Conservation (phyloP, 805 yeast species). For the Teunomyces aglyptinius region DNA sequence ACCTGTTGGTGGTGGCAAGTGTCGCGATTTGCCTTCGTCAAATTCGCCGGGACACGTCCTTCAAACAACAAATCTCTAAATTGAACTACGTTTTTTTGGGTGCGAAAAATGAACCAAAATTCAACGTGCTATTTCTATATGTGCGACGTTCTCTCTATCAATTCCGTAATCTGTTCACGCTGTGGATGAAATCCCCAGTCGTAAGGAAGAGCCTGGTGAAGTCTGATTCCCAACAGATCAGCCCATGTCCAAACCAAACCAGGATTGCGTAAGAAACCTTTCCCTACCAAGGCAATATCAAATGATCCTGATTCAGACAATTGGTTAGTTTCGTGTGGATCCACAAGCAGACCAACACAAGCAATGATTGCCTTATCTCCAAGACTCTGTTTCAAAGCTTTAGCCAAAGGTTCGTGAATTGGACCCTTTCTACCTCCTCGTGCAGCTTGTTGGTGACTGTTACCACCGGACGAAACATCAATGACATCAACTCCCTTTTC, state of each 20-base stretch:
- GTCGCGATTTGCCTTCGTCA: not conserved
- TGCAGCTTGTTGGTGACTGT: constrained; percentile 28
- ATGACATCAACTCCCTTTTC: constrained; percentile 49
- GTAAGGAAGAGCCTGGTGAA: constrained; percentile 32
- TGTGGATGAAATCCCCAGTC: constrained; percentile 22
- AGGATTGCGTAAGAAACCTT: constrained; percentile 47
- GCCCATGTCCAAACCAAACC: constrained; percentile 53
- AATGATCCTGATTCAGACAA: constrained; percentile 41
- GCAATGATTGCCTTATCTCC: constrained; percentile 45
- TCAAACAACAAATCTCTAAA: not conserved
- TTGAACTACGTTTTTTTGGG: not conserved
- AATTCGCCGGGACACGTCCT: not conserved
- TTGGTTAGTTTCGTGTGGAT: constrained; percentile 35
- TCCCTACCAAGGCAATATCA: constrained; percentile 50
- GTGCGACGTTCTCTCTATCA: constrained; percentile 14
- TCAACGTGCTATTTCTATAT: not conserved
- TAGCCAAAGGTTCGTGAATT: constrained; percentile 40
- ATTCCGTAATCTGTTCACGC: constrained; percentile 15
- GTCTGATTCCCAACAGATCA: constrained; percentile 42
- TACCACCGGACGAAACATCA: constrained; percentile 58
- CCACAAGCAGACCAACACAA: constrained; percentile 45
- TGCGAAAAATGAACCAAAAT: not conserved
- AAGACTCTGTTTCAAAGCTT: constrained; percentile 41
- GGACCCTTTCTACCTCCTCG: constrained; percentile 22
- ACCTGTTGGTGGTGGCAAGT: not conserved